Percentiles rank a stretch among this genome's conserved stretches.
phyloP scores from a whole-genome alignment of 129 eudicot species.

The Tagetes erecta region DNA sequence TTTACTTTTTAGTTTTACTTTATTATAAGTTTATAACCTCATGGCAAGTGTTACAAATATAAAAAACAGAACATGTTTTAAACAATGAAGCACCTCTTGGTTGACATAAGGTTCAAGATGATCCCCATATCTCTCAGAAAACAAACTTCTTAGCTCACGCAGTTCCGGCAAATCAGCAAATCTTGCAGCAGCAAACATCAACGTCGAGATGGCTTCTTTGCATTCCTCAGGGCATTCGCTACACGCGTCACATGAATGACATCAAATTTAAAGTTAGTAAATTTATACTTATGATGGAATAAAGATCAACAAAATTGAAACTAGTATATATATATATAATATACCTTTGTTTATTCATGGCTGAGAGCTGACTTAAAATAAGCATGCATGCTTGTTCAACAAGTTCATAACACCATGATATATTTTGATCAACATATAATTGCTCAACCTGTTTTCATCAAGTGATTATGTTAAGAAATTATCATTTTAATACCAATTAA shows the following conservation, averaged over 20 bases:
- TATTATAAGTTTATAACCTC: background rate
- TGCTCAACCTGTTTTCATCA: conserved; percentile 77
- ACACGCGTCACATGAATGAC: background rate
- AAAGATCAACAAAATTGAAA: too few relatives aligned
- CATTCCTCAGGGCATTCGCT: conserved; percentile 95
- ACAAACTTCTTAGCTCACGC: conserved; percentile 61
- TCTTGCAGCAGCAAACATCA: conserved; percentile 91
- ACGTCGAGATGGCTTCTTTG: conserved; percentile 62
- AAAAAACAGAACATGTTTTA: conserved; percentile 1
- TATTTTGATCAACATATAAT: conserved; percentile 54
- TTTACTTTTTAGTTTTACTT: conserved; percentile 5
- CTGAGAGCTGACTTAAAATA: conserved; percentile 49
- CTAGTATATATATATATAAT: too few relatives aligned
- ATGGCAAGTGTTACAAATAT: background rate
- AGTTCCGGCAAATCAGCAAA: conserved; percentile 90
- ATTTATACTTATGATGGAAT: background rate
- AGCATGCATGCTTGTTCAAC: conserved; percentile 50
- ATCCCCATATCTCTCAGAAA: conserved; percentile 67
- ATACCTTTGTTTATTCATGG: conserved; percentile 69
- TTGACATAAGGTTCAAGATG: conserved; percentile 58
- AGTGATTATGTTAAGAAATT: background rate
- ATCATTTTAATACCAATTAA: background rate
- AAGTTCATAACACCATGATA: conserved; percentile 70
- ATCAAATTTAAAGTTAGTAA: background rate
- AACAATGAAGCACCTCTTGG: conserved; percentile 53